Evolutionary conservation across 495 filamentous ascomycete genomes (phyloP), one percentile per base, ranked within the genome.

Genomic region (Talaromyces ruber): DNA sequence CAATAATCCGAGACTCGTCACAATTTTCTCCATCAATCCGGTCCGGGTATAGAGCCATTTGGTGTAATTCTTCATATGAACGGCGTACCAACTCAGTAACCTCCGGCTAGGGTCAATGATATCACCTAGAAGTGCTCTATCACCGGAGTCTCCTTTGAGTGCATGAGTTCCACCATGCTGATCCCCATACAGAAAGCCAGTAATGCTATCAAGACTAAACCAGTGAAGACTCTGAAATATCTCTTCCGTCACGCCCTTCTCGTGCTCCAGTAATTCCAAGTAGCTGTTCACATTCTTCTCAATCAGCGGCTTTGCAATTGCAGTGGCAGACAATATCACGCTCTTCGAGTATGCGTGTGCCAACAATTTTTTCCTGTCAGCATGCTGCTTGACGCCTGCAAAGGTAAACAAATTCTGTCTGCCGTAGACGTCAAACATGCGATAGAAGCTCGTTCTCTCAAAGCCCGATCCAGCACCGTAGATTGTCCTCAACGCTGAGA

Each of bases 381-480:
- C 68, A 66, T 79, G 76, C 7, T 70, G 65, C 25, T 62, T 64
- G 0, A 62, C 58, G 2, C 64, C 63, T 1, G 57, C 37, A 63
- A 78, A 77, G 0, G 72, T 69, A 30, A 79, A 77, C 53, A 79
- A 56, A 25, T 74, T 72, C 56, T 68, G 60, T 3, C 67, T 59
- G 2, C 73, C 74, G 45, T 77, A 78, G 0, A 67, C 71, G 34
- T 74, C 71, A 57, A 80, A 80, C 70, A 79, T 78, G 9, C 66
- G 66, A 50, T 80, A 80, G 62, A 77, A 80, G 0, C 43, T 21
- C 0, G 71, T 70, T 16, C 77, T 25, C 43, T 73, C 71, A 60
- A 77, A 80, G 2, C 66, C 68, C 29, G 65, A 73, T 1, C 77
- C 76, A 2, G 77, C 72, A 2, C 77, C 77, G 57, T 78, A 80